phyloP scores from a whole-genome alignment of 345 rosid genomes.

The Citrus reticulata region DNA sequence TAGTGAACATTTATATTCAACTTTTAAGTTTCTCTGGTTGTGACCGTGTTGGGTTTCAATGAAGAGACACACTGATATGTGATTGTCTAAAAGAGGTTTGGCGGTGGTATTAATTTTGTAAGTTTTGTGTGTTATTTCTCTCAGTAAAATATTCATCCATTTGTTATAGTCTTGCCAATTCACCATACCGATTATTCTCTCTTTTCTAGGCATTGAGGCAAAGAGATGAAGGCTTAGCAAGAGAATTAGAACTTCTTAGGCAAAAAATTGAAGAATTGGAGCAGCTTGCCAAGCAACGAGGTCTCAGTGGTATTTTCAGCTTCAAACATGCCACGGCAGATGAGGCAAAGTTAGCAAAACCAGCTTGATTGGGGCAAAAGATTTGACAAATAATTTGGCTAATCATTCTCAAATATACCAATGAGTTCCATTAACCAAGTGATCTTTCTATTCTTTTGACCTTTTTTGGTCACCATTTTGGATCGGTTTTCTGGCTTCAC shows the following conservation, averaged over 20 bases:
- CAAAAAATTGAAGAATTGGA: slow-evolving; percentile 66
- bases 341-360: slow-evolving; percentile 27
- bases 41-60: neutral
- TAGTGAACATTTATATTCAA: neutral
- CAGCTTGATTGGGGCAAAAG: slow-evolving; percentile 27
- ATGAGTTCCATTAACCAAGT: slow-evolving; percentile 8
- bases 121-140: neutral
- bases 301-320: slow-evolving; percentile 60
- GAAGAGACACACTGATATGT: neutral
- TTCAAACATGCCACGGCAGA: slow-evolving; percentile 35
- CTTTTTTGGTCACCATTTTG: neutral
- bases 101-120: neutral
- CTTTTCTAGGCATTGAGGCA: slow-evolving; percentile 48
- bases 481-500: slow-evolving; percentile 8
- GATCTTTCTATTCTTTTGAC: slow-evolving; percentile 24
- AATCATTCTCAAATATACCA: slow-evolving; percentile 11
- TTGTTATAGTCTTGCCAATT: neutral
- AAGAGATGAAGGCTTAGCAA: slow-evolving; percentile 59
- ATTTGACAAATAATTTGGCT: slow-evolving; percentile 13
- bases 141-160: neutral
- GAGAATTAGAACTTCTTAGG: slow-evolving; percentile 53
- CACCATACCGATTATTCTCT: neutral
- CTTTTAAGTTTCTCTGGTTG: neutral
- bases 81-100: neutral
- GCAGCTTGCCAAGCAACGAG: slow-evolving; percentile 60